These are phyloP conservation scores for Mycena galericulata DNA, from an alignment of 768 basidiomycete species.

Conservation along the genomic window DNA sequence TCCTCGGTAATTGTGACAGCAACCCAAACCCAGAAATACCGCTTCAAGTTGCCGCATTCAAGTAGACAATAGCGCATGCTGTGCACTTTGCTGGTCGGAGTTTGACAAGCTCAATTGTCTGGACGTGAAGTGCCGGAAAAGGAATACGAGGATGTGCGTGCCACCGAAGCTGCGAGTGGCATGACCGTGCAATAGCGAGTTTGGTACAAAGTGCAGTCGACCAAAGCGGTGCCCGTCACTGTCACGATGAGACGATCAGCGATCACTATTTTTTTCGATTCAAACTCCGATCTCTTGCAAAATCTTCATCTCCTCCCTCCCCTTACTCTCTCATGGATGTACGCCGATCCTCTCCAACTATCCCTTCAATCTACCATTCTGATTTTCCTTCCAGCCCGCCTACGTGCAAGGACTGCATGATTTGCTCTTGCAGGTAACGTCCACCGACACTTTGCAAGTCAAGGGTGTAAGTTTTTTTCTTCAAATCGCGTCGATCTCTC, in stretches of 20 bases:
- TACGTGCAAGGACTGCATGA: slow-evolving; percentile 87
- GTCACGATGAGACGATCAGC: too few species aligned
- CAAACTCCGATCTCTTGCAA: slow-evolving; percentile 18
- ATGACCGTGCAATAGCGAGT: too few species aligned
- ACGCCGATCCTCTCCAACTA: slow-evolving; percentile 38
- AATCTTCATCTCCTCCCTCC: slow-evolving; percentile 25
- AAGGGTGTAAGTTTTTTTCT: slow-evolving; percentile 77
- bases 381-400: slow-evolving; percentile 59
- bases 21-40: neutral
- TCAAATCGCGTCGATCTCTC: slow-evolving; percentile 17
- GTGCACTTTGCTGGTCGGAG: too few species aligned
- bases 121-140: too few species aligned
- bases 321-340: slow-evolving; percentile 63
- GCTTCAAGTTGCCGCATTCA: slow-evolving; percentile 29
- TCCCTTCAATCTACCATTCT: slow-evolving; percentile 35
- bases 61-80: slow-evolving; percentile 51
- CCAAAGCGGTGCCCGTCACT: too few species aligned
- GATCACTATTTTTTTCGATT: too few species aligned
- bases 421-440: slow-evolving; percentile 87
- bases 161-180: too few species aligned
- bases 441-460: slow-evolving; percentile 89
- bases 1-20: neutral
- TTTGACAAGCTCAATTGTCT: too few species aligned
- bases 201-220: too few species aligned
- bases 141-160: too few species aligned